These are phyloP conservation scores for Lecanosticta acicola DNA, from an alignment of 2,329 filamentous ascomycete species.

Conservation along the genomic window DNA sequence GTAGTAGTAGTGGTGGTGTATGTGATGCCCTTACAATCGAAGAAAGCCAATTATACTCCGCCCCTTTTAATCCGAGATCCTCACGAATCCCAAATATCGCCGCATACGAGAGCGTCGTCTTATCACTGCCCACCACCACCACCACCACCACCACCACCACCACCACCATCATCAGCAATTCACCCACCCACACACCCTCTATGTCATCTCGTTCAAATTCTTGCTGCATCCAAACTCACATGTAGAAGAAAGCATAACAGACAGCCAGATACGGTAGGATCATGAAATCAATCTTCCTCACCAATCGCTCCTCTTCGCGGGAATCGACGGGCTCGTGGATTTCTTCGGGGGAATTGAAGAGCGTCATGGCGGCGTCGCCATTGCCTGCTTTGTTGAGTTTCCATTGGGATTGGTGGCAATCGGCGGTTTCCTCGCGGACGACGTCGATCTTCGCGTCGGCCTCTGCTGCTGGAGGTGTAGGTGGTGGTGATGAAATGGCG, in stretches of 20 bases:
- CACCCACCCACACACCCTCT: no score
- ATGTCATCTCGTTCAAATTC: background rate
- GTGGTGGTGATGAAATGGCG: slow-evolving; percentile 11
- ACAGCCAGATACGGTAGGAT: slow-evolving; percentile 47
- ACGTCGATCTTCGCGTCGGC: slow-evolving; percentile 8
- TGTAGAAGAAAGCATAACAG: slow-evolving; percentile 33
- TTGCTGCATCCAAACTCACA: background rate
- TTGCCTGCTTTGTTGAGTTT: slow-evolving; percentile 26
- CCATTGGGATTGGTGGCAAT: slow-evolving; percentile 21
- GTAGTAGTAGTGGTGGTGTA: background rate
- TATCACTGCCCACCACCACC: slow-evolving; percentile 28
- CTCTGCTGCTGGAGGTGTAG: slow-evolving; percentile 3
- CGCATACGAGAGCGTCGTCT: slow-evolving; percentile 57
- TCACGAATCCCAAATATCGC: slow-evolving; percentile 60
- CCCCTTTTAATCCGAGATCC: slow-evolving; percentile 52
- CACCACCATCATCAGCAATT: no score
- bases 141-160: no score
- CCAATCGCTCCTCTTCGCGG: slow-evolving; percentile 42
- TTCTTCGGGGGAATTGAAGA: slow-evolving; percentile 42
- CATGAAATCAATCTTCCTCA: slow-evolving; percentile 55
- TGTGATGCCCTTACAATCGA: background rate
- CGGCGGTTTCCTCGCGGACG: slow-evolving; percentile 12
- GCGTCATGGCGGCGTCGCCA: slow-evolving; percentile 46
- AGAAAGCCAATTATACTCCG: slow-evolving; percentile 54
- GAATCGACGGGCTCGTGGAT: slow-evolving; percentile 44